Conservation (phyloP, 202 grass and related monocot genomes). For the Brachypodium distachyon region DNA sequence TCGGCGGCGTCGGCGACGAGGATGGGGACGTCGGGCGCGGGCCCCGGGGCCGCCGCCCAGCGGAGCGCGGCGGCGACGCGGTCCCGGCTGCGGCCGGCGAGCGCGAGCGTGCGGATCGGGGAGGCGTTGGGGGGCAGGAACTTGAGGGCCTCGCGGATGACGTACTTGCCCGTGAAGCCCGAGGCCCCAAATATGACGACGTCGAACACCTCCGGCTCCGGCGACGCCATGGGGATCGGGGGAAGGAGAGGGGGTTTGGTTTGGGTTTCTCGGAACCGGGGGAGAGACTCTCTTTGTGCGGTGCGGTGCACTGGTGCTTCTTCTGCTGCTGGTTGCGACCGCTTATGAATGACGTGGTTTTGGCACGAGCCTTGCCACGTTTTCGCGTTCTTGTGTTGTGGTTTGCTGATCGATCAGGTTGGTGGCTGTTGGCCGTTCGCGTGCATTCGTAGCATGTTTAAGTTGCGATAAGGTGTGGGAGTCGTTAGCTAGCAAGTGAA, state of each 20-base stretch:
- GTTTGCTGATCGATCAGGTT: not conserved
- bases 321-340: not conserved
- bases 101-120: slow-evolving; percentile 52
- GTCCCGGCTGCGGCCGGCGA: slow-evolving; percentile 65
- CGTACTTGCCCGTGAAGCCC: slow-evolving; percentile 89
- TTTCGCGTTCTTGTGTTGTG: not conserved
- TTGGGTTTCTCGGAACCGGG: not conserved
- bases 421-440: not conserved
- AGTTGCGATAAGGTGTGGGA: no score
- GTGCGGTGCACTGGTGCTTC: not conserved
- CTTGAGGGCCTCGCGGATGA: slow-evolving; percentile 74
- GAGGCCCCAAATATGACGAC: slow-evolving; percentile 86
- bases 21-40: slow-evolving; percentile 36
- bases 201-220: slow-evolving; percentile 53
- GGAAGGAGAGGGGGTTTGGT: no score
- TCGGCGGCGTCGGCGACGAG: slow-evolving; percentile 63
- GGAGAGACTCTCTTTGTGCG: not conserved
- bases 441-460: not conserved
- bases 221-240: not conserved
- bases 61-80: slow-evolving; percentile 58
- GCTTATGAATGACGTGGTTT: not conserved
- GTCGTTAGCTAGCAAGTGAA: not conserved
- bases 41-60: slow-evolving; percentile 41
- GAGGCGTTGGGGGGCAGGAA: slow-evolving; percentile 46
- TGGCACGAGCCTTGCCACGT: not conserved